phyloP scores from a whole-genome alignment of 2,329 filamentous ascomycete species.

The Botrytis medusae region DNA sequence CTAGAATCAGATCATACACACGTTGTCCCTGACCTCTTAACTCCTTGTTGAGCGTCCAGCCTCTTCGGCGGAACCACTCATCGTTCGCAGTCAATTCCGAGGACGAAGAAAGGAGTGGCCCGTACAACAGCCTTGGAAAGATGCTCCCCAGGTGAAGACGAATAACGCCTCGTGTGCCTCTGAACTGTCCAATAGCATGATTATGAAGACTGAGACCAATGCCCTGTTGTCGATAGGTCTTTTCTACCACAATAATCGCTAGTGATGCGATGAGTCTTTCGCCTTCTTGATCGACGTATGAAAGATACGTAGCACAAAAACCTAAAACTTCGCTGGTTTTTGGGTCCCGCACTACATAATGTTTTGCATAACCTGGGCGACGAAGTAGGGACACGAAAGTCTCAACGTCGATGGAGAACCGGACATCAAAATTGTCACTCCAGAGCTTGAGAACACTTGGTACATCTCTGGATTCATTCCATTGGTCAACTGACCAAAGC shows the following conservation, averaged over 20 bases:
- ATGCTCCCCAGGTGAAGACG: constrained; percentile 58
- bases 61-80: constrained; percentile 55
- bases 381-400: constrained; percentile 50
- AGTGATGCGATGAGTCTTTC: constrained; percentile 57
- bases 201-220: constrained; percentile 55
- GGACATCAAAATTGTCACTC: constrained; percentile 32
- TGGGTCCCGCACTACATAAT: constrained; percentile 56
- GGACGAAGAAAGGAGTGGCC: constrained; percentile 43
- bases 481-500: constrained; percentile 38
- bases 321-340: constrained; percentile 48
- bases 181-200: constrained; percentile 51
- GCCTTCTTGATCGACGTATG: constrained; percentile 53
- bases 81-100: constrained; percentile 41
- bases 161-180: constrained; percentile 51
- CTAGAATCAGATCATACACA: constrained; percentile 55
- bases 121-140: constrained; percentile 58
- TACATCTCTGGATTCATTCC: constrained; percentile 37
- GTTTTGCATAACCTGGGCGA: constrained; percentile 56
- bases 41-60: constrained; percentile 51
- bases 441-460: constrained; percentile 34
- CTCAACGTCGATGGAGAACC: constrained; percentile 48
- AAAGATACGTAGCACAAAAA: constrained; percentile 61
- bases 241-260: constrained; percentile 53
- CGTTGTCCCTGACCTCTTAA: constrained; percentile 50
- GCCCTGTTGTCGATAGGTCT: constrained; percentile 49